phyloP scores from a whole-genome alignment of 192 early-diverging fungal genomes.

The Coemansia aciculifera region DNA sequence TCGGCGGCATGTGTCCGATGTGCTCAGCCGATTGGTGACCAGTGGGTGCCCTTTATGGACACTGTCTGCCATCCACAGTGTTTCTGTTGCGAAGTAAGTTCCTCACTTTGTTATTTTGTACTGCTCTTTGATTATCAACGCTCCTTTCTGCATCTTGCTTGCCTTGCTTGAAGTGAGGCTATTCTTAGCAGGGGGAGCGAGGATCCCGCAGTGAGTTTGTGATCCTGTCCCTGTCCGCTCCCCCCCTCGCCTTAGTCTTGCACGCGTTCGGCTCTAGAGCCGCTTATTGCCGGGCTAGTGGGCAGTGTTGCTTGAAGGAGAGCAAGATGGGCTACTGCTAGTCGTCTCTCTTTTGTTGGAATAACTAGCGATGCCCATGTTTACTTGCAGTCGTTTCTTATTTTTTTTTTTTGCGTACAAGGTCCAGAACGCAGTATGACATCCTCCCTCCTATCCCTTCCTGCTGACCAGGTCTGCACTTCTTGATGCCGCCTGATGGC shows the following conservation, averaged over 20 bases:
- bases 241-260: background rate
- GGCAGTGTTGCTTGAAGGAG: background rate
- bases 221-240: slow-evolving; percentile 4
- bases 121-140: slow-evolving; percentile 5
- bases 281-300: background rate
- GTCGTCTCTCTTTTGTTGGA: background rate
- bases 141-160: background rate
- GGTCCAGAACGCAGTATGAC: slow-evolving; percentile 1
- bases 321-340: background rate
- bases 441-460: background rate
- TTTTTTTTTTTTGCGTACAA: background rate
- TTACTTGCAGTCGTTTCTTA: background rate
- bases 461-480: background rate
- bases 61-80: slow-evolving; percentile 91
- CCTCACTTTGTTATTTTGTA: background rate
- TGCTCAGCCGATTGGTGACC: slow-evolving; percentile 70
- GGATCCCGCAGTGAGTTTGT: background rate
- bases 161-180: background rate
- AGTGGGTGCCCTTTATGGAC: slow-evolving; percentile 86
- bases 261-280: background rate
- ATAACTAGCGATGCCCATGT: background rate
- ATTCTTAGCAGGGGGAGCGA: background rate
- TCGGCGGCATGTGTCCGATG: slow-evolving; percentile 66
- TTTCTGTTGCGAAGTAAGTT: slow-evolving; percentile 88
- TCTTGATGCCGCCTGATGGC: slow-evolving; percentile 1